phyloP scores from a whole-genome alignment of 306 rosid species.

The Dalbergia oliveri region DNA sequence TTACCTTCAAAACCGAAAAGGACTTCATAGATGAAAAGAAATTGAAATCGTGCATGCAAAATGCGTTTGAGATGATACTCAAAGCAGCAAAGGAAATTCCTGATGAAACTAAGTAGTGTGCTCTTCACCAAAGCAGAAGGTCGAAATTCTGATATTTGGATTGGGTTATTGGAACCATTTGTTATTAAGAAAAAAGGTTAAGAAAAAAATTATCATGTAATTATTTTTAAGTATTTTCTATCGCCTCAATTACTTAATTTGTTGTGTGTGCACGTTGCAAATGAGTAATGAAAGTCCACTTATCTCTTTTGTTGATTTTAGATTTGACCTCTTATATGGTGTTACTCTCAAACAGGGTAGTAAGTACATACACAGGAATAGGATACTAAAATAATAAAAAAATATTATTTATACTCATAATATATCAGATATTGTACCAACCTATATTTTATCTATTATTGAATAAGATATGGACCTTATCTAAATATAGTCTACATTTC shows the following conservation, averaged over 20 bases:
- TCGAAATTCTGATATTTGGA: neutral
- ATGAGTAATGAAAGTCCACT: neutral
- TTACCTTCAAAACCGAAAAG: conserved; percentile 53
- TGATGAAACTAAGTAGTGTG: neutral
- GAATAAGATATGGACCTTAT: too few relatives aligned
- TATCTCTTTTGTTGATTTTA: neutral
- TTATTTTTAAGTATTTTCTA: neutral
- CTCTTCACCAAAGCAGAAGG: neutral
- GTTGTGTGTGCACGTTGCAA: neutral
- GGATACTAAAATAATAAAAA: too few relatives aligned
- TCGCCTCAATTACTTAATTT: neutral
- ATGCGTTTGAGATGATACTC: conserved; percentile 52
- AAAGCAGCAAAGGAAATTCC: conserved; percentile 47
- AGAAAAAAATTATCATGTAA: neutral
- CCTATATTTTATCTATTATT: too few relatives aligned
- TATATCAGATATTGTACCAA: too few relatives aligned
- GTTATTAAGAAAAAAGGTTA: neutral
- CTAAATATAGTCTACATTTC: too few relatives aligned
- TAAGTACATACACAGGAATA: too few relatives aligned
- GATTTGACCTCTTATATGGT: too few relatives aligned
- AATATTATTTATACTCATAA: too few relatives aligned
- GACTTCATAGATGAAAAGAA: conserved; percentile 54
- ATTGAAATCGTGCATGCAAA: conserved; percentile 56
- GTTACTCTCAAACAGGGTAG: too few relatives aligned
- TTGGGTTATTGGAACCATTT: neutral